phyloP scores from a whole-genome alignment of 306 rosid genomes.

The Sechiopsis laciniata region DNA sequence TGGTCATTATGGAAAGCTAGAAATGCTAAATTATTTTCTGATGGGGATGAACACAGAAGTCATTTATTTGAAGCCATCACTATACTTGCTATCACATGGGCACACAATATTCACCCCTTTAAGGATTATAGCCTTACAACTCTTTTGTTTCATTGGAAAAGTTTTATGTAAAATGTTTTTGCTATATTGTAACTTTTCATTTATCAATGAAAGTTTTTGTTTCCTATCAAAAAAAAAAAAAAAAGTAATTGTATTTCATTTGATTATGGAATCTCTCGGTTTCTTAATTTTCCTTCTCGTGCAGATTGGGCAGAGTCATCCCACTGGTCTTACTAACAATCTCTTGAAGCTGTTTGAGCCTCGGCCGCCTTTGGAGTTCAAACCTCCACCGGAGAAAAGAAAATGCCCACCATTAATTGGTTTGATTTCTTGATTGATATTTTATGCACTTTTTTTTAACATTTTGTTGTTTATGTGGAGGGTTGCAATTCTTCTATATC shows the following conservation, averaged over 20 bases:
- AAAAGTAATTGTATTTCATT: background rate
- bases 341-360: conserved; percentile 93
- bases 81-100: too few species aligned
- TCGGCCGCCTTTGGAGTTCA: conserved; percentile 79
- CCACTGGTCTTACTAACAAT: conserved; percentile 85
- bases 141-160: too few species aligned
- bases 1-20: too few species aligned
- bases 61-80: too few species aligned
- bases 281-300: conserved; percentile 1
- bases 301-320: conserved; percentile 99
- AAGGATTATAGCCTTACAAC: too few species aligned
- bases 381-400: conserved; percentile 94
- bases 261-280: conserved; percentile 7
- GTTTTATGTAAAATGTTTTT: too few species aligned
- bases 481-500: background rate
- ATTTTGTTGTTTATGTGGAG: background rate
- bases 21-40: too few species aligned
- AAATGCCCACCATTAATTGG: conserved; percentile 89
- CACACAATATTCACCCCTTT: too few species aligned
- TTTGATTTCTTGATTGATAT: conserved; percentile 13
- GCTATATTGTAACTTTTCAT: too few species aligned
- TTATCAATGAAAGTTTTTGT: too few species aligned
- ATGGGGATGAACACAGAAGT: too few species aligned
- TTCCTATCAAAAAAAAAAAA: too few species aligned
- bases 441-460: background rate